These are phyloP conservation scores for Metarhizium rileyi DNA, from an alignment of 2,329 filamentous ascomycete genomes.

Conservation along the genomic window DNA sequence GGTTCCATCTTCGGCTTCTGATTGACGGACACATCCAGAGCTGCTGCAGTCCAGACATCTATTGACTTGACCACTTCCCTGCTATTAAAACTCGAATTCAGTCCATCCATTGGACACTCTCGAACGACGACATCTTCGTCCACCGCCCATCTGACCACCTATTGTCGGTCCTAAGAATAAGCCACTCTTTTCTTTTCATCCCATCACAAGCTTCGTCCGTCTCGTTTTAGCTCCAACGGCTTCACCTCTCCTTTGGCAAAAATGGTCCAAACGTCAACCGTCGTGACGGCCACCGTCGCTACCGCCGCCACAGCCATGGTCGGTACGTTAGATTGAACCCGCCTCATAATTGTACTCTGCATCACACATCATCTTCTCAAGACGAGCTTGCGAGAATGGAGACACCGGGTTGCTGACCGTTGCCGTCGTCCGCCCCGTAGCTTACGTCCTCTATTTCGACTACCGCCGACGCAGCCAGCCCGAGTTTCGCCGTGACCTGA, in stretches of 20 bases:
- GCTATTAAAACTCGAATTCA: neutral
- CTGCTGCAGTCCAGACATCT: neutral
- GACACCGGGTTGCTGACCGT: neutral
- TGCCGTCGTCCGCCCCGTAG: conserved; percentile 23
- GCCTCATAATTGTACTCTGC: neutral
- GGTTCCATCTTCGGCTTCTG: conserved; percentile 3
- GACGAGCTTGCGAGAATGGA: neutral
- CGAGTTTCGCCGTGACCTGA: conserved; percentile 57
- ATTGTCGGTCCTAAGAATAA: neutral
- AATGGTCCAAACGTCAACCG: conserved; percentile 41
- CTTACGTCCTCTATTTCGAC: conserved; percentile 61
- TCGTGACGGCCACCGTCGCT: conserved; percentile 53
- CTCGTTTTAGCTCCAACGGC: conserved; percentile 7
- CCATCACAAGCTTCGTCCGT: conserved; percentile 7
- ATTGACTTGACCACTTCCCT: neutral
- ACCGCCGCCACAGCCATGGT: conserved; percentile 49
- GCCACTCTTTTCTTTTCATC: neutral
- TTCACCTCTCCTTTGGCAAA: conserved; percentile 3
- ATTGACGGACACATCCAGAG: conserved; percentile 2
- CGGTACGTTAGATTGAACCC: conserved; percentile 32
- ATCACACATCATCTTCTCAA: neutral
- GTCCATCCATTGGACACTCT: neutral
- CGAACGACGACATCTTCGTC: neutral
- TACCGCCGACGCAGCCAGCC: conserved; percentile 53
- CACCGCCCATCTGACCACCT: neutral